Conservation (phyloP, 208 protist genomes). For the Crithidia acanthocephali region DNA sequence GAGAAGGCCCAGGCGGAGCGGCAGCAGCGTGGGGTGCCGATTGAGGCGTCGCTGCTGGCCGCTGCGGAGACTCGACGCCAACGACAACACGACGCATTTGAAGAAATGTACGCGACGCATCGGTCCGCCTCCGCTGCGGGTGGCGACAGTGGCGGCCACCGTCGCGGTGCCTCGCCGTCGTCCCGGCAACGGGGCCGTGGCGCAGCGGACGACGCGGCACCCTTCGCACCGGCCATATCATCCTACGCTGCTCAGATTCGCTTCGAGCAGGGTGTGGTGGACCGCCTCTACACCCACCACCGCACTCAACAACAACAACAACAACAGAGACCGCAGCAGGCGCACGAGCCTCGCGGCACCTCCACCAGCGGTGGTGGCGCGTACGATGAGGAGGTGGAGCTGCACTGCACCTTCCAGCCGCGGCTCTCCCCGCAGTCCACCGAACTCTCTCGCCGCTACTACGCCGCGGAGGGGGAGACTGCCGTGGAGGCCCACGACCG, state of each 20-base stretch:
- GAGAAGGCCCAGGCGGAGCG: slow-evolving; percentile 39
- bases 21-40: slow-evolving; percentile 23
- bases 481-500: slow-evolving; percentile 42
- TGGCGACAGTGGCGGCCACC: background rate
- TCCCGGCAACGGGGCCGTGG: no score
- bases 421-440: slow-evolving; percentile 43
- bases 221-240: slow-evolving; percentile 54
- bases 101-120: slow-evolving; percentile 25
- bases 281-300: slow-evolving; percentile 56
- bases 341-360: background rate
- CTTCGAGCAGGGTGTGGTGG: slow-evolving; percentile 48
- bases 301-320: background rate
- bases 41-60: slow-evolving; percentile 65
- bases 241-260: slow-evolving; percentile 46
- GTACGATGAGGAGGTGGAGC: slow-evolving; percentile 42
- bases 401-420: slow-evolving; percentile 66
- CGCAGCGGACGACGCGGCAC: background rate
- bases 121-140: background rate
- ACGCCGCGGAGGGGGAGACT: slow-evolving; percentile 36
- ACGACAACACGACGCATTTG: slow-evolving; percentile 57
- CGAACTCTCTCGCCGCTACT: slow-evolving; percentile 49
- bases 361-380: background rate
- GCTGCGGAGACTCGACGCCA: slow-evolving; percentile 53
- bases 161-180: background rate
- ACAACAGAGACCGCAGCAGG: background rate